Evolutionary conservation across 306 rosid genomes (phyloP).

Genomic region (Quercus agrifolia): DNA sequence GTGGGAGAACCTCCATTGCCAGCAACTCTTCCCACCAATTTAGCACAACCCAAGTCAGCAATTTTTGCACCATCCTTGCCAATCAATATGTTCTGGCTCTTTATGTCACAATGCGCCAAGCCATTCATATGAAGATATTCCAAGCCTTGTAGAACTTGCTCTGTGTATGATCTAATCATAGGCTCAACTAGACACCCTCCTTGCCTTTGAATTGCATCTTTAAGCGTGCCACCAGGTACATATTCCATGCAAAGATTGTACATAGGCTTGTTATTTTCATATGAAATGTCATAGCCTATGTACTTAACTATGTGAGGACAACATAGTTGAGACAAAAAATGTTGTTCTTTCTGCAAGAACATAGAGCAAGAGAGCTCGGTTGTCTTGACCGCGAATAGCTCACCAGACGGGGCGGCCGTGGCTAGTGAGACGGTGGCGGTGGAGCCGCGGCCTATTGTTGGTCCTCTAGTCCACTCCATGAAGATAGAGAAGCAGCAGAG

Average conservation of each 20-base stretch:
- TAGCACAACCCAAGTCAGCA: slow-evolving; percentile 60
- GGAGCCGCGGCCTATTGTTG: slow-evolving; percentile 48
- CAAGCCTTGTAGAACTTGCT: slow-evolving; percentile 47
- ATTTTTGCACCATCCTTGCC: slow-evolving; percentile 28
- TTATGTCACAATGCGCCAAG: slow-evolving; percentile 57
- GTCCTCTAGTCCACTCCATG: slow-evolving; percentile 50
- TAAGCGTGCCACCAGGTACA: slow-evolving; percentile 40
- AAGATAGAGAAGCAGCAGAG: neutral
- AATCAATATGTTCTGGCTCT: slow-evolving; percentile 43
- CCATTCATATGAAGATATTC: slow-evolving; percentile 37
- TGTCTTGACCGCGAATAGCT: slow-evolving; percentile 42
- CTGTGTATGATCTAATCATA: slow-evolving; percentile 24
- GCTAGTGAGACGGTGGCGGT: slow-evolving; percentile 42
- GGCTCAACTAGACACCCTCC: slow-evolving; percentile 37
- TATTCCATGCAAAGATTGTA: slow-evolving; percentile 52
- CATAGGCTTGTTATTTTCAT: slow-evolving; percentile 2
- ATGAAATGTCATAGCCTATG: slow-evolving; percentile 33
- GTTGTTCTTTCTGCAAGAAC: slow-evolving; percentile 34
- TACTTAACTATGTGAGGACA: slow-evolving; percentile 32
- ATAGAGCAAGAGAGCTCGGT: slow-evolving; percentile 25
- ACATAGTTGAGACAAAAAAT: slow-evolving; percentile 30
- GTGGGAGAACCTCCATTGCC: slow-evolving; percentile 2
- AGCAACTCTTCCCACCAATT: slow-evolving; percentile 9
- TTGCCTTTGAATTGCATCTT: slow-evolving; percentile 22
- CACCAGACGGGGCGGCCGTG: slow-evolving; percentile 11